These are phyloP conservation scores for Marasmius tenuissimus DNA, from an alignment of 1,284 basidiomycete species.

Conservation along the genomic window DNA sequence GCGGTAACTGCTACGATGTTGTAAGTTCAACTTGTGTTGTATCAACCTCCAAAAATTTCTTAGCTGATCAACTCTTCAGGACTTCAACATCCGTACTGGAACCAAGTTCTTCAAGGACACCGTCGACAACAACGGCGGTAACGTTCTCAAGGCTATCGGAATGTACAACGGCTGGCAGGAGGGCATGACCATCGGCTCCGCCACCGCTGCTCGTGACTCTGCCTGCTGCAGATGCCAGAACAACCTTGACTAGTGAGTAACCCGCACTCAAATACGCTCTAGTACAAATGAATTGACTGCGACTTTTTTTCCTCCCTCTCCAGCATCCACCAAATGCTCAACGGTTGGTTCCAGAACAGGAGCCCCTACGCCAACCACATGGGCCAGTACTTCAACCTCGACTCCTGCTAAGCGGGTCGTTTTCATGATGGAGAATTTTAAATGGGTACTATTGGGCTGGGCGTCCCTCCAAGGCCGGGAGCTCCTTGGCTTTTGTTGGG, in stretches of 20 bases:
- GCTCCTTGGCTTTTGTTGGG: not conserved
- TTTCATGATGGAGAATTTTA: no score
- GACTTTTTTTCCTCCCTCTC: constrained; percentile 13
- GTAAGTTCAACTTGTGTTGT: constrained; percentile 35
- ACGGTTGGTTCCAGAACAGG: constrained; percentile 76
- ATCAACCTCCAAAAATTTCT: constrained; percentile 3
- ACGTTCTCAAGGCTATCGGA: constrained; percentile 68
- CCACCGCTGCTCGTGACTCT: constrained; percentile 55
- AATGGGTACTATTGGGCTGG: no score
- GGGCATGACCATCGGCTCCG: constrained; percentile 57
- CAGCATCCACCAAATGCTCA: constrained; percentile 76
- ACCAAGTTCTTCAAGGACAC: constrained; percentile 59
- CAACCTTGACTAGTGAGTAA: constrained; percentile 72
- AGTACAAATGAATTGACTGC: not conserved
- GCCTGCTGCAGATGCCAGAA: constrained; percentile 75
- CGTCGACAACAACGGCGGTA: constrained; percentile 53
- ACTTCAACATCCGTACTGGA: constrained; percentile 68
- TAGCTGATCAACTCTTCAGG: constrained; percentile 32
- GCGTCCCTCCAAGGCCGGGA: not conserved
- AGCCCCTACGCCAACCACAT: constrained; percentile 53
- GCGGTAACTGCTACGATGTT: constrained; percentile 58
- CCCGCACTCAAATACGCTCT: not conserved
- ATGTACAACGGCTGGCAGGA: constrained; percentile 78
- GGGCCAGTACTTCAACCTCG: constrained; percentile 72
- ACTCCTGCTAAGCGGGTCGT: constrained; percentile 19